Evolutionary conservation across 495 filamentous ascomycete species (phyloP).

Genomic region (Aspergillus biplanus): DNA sequence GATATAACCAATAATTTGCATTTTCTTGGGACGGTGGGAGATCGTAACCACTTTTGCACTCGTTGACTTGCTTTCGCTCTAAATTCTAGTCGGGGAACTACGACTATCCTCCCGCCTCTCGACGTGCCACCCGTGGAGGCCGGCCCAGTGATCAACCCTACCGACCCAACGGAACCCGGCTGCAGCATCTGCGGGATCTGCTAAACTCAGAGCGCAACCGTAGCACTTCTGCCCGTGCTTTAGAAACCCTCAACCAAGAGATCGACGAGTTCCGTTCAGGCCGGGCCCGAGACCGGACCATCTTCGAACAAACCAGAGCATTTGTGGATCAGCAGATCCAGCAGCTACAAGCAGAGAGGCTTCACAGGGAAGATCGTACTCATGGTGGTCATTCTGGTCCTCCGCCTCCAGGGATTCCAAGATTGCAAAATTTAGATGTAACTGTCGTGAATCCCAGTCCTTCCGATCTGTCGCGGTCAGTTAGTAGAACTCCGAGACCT

Average conservation of each 20-base stretch:
- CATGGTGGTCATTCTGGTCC: conserved; percentile 20
- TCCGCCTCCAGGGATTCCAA: conserved; percentile 15
- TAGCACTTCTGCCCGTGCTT: conserved; percentile 42
- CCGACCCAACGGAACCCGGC: conserved; percentile 24
- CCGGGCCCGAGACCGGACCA: conserved; percentile 26
- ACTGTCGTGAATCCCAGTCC: conserved; percentile 18
- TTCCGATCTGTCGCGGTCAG: conserved; percentile 18
- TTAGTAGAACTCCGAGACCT: conserved; percentile 19
- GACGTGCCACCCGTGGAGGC: conserved; percentile 34
- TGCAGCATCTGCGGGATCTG: conserved; percentile 48
- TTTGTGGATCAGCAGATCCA: conserved; percentile 34
- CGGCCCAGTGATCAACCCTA: conserved; percentile 25
- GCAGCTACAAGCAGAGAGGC: conserved; percentile 22
- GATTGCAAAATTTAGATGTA: conserved; percentile 21
- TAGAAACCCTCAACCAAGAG: conserved; percentile 46
- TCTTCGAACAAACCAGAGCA: conserved; percentile 33
- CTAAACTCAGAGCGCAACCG: conserved; percentile 40
- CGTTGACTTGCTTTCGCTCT: conserved; percentile 26
- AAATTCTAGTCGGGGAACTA: conserved; percentile 60
- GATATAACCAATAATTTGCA: background rate
- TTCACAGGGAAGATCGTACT: conserved; percentile 17
- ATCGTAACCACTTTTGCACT: conserved; percentile 1
- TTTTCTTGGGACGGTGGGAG: background rate
- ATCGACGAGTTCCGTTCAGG: conserved; percentile 36
- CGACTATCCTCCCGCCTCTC: conserved; percentile 57